Evolutionary conservation across 2,329 filamentous ascomycete genomes (phyloP).

Genomic region (Aspergillus ochraceus): DNA sequence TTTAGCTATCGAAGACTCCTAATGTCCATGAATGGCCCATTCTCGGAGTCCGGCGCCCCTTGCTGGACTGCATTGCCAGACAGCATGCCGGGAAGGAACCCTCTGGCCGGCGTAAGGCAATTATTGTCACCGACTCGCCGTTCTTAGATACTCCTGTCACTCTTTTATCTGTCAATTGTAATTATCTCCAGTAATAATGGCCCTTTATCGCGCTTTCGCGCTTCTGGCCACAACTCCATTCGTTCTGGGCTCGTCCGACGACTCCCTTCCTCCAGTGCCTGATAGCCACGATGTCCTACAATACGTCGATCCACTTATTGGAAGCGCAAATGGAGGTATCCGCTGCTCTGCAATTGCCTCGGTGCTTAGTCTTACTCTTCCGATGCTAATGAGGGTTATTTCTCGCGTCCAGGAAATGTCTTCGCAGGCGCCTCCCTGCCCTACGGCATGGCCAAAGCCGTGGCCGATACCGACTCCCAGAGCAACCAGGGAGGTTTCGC

Average conservation of each 20-base stretch:
- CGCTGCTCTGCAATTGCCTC: background rate
- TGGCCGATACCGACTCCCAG: slow-evolving; percentile 53
- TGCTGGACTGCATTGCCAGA: background rate
- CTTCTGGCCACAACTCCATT: slow-evolving; percentile 11
- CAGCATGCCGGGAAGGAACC: slow-evolving; percentile 7
- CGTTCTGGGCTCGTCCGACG: slow-evolving; percentile 11
- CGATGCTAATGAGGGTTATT: background rate
- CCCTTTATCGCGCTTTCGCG: background rate
- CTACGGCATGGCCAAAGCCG: slow-evolving; percentile 59
- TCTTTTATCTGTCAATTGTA: background rate
- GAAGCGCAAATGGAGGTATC: slow-evolving; percentile 51
- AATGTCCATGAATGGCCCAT: background rate
- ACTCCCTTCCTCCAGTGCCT: slow-evolving; percentile 7
- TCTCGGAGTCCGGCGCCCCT: background rate
- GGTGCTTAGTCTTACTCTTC: background rate
- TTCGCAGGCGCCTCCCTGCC: slow-evolving; percentile 57
- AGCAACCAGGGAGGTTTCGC: slow-evolving; percentile 58
- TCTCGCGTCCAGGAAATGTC: slow-evolving; percentile 50
- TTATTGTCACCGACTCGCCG: background rate
- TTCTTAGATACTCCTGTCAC: background rate
- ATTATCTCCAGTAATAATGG: slow-evolving; percentile 6
- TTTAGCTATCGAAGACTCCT: background rate
- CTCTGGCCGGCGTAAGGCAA: background rate
- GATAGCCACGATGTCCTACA: slow-evolving; percentile 43
- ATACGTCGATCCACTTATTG: slow-evolving; percentile 55